Evolutionary conservation across 116 monocot species (phyloP).

Genomic region (Papilionanthe hybrid): DNA sequence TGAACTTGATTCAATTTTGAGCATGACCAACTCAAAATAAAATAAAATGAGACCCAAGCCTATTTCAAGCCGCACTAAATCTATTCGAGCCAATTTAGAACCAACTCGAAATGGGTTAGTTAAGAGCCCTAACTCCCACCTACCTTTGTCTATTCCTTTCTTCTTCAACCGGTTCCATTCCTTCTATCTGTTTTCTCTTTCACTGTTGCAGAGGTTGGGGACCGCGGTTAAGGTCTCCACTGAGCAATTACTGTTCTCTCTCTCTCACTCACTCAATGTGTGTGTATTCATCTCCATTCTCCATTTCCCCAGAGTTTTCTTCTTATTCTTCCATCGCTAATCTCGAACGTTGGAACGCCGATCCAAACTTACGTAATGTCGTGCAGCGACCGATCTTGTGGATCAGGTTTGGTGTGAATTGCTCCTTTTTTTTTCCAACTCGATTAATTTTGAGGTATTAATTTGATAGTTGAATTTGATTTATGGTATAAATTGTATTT

Average conservation of each 20-base stretch:
- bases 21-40: too few relatives aligned
- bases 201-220: too few relatives aligned
- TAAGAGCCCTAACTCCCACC: too few relatives aligned
- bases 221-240: not conserved
- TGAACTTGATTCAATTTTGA: too few relatives aligned
- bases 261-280: not conserved
- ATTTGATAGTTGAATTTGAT: not conserved
- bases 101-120: too few relatives aligned
- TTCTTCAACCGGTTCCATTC: too few relatives aligned
- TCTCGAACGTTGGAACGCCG: not conserved
- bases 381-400: not conserved
- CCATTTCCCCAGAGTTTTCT: not conserved
- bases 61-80: too few relatives aligned
- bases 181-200: too few relatives aligned
- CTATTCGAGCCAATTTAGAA: too few relatives aligned
- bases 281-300: not conserved
- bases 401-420: not conserved
- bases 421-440: not conserved
- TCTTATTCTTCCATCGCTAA: not conserved
- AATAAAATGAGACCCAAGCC: too few relatives aligned
- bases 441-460: not conserved
- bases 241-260: not conserved
- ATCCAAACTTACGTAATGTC: not conserved
- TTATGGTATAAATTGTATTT: not conserved
- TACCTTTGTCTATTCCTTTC: too few relatives aligned